phyloP scores from a whole-genome alignment of 306 rosid genomes.

The Sicyos edulis region DNA sequence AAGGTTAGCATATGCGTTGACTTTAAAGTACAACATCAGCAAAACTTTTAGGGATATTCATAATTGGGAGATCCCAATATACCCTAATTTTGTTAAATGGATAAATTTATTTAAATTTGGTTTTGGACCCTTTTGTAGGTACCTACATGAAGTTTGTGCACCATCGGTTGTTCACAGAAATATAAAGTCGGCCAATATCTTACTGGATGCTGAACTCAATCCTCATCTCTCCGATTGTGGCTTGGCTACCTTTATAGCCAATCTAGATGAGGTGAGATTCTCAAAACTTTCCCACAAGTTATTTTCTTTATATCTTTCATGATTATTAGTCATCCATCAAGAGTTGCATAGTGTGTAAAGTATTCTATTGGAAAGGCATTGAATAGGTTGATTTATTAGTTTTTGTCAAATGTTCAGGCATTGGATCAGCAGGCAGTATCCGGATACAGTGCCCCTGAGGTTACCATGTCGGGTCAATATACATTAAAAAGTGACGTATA shows the following conservation, averaged over 20 bases:
- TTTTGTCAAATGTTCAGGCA: slow-evolving; percentile 36
- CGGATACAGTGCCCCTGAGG: slow-evolving; percentile 87
- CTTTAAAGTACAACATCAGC: no score
- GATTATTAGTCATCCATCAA: neutral
- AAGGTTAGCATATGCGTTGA: neutral
- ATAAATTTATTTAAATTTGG: slow-evolving; percentile 6
- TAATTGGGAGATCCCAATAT: neutral
- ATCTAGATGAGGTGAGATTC: slow-evolving; percentile 22
- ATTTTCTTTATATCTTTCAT: neutral
- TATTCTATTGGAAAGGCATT: neutral
- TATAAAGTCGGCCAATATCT: slow-evolving; percentile 79
- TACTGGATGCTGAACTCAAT: slow-evolving; percentile 76
- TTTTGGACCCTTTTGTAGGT: slow-evolving; percentile 41
- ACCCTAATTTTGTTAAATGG: neutral
- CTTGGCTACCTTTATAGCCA: slow-evolving; percentile 64
- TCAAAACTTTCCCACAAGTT: neutral
- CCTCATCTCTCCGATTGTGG: slow-evolving; percentile 94
- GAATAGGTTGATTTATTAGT: neutral
- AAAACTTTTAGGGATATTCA: neutral
- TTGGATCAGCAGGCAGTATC: slow-evolving; percentile 59
- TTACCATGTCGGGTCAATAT: slow-evolving; percentile 65
- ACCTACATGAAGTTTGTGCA: slow-evolving; percentile 93
- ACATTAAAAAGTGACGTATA: slow-evolving; percentile 82
- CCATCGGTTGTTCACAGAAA: slow-evolving; percentile 87
- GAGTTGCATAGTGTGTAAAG: neutral